These are phyloP conservation scores for Clonostachys rhizophaga DNA, from an alignment of 2,329 filamentous ascomycete species.

Conservation along the genomic window DNA sequence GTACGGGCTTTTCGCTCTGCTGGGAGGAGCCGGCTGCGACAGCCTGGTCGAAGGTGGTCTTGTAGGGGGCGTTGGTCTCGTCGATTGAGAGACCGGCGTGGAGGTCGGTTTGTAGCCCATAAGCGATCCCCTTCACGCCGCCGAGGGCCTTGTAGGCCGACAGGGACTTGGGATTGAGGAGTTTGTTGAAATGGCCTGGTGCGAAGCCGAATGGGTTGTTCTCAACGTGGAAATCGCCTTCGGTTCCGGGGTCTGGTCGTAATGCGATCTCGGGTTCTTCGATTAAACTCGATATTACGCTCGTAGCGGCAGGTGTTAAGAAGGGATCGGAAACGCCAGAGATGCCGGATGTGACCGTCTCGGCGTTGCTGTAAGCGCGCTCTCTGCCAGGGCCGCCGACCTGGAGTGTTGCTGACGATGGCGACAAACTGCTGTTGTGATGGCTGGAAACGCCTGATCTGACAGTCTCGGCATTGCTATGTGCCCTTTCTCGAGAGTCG, in stretches of 20 bases:
- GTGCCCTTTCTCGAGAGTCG: no score
- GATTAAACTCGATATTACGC: background rate
- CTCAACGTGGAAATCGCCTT: slow-evolving; percentile 66
- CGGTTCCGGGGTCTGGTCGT: slow-evolving; percentile 66
- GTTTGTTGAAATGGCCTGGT: slow-evolving; percentile 74
- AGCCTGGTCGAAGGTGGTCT: slow-evolving; percentile 2
- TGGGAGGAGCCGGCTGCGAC: background rate
- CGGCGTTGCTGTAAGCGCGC: slow-evolving; percentile 4
- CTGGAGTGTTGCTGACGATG: no score
- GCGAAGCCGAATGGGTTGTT: slow-evolving; percentile 82
- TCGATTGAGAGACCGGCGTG: slow-evolving; percentile 69
- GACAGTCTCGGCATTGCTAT: no score
- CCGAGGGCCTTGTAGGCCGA: slow-evolving; percentile 74
- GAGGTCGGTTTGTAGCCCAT: slow-evolving; percentile 67
- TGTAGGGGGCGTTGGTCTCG: slow-evolving; percentile 48
- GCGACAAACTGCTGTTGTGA: no score
- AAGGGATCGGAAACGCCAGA: slow-evolving; percentile 8
- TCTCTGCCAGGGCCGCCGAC: background rate
- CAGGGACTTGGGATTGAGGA: slow-evolving; percentile 81
- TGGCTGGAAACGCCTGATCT: no score
- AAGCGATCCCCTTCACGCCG: slow-evolving; percentile 68
- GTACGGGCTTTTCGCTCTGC: background rate
- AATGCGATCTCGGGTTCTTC: slow-evolving; percentile 38
- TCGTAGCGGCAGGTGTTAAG: slow-evolving; percentile 8
- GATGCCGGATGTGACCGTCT: slow-evolving; percentile 2